A percentile compares a stretch with the other conserved stretches of the same genome.
Conservation (phyloP, 164 flowering plant species). For the Sedum album region DNA sequence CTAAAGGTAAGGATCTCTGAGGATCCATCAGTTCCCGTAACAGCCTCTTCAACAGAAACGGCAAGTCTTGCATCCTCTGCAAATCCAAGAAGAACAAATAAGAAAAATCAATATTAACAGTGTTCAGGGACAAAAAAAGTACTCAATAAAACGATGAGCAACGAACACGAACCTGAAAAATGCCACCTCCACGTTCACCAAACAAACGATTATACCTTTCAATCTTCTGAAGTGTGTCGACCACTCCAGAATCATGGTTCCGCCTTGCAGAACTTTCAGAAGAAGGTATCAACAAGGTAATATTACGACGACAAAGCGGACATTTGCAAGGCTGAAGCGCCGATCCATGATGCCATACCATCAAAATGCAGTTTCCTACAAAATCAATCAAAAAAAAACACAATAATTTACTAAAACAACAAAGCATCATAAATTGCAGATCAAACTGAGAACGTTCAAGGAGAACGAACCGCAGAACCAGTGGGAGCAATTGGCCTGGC, state of each 20-base stretch:
- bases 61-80: slow-evolving; percentile 81
- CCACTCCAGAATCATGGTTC: slow-evolving; percentile 36
- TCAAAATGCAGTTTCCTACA: slow-evolving; percentile 68
- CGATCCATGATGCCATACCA: slow-evolving; percentile 72
- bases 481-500: slow-evolving; percentile 94
- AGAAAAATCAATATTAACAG: neutral
- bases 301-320: slow-evolving; percentile 75
- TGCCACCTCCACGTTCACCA: slow-evolving; percentile 40
- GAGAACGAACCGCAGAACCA: slow-evolving; percentile 71
- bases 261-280: slow-evolving; percentile 31
- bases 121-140: too few relatives aligned
- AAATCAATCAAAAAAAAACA: neutral
- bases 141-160: neutral
- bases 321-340: slow-evolving; percentile 77
- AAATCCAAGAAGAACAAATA: neutral
- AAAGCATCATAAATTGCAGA: too few relatives aligned
- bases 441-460: neutral
- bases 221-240: slow-evolving; percentile 32
- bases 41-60: slow-evolving; percentile 70
- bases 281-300: slow-evolving; percentile 77
- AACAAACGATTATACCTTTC: slow-evolving; percentile 64
- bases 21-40: slow-evolving; percentile 71
- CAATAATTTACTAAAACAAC: neutral
- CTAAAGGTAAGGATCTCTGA: slow-evolving; percentile 70
- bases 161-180: slow-evolving; percentile 45